phyloP scores from a whole-genome alignment of 225 moss, liverwort and hornwort species.

The Lunularia cruciata region DNA sequence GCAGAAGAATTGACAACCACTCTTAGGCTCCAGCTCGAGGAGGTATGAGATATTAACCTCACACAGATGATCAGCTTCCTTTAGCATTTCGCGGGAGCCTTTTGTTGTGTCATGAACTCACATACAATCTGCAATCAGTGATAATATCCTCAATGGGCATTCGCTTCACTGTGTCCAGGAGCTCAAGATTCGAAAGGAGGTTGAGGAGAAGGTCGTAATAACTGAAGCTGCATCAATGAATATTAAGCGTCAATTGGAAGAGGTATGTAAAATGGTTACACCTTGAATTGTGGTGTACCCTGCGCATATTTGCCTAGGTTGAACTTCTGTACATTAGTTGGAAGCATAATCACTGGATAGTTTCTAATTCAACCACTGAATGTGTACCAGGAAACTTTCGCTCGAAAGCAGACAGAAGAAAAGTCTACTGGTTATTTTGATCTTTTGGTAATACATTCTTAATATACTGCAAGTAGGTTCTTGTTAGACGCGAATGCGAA shows the following conservation, averaged over 20 bases:
- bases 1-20: constrained; percentile 10
- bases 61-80: no score
- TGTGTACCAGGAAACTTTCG: constrained; percentile 47
- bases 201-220: constrained; percentile 28
- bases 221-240: constrained; percentile 23
- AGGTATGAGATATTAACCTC: constrained; percentile 12
- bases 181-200: neutral
- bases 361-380: no score
- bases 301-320: no score
- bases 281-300: neutral
- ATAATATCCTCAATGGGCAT: neutral
- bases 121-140: neutral
- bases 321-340: no score
- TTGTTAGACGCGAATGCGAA: no score
- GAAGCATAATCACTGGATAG: no score
- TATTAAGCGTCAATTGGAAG: constrained; percentile 23
- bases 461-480: no score
- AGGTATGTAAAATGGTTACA: constrained; percentile 15
- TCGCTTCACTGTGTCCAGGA: neutral
- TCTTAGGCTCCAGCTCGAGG: constrained; percentile 28
- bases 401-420: constrained; percentile 53
- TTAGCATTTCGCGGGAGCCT: no score
- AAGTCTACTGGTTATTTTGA: constrained; percentile 39
- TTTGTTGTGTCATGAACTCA: no score
- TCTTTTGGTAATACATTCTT: constrained; percentile 70